These are phyloP conservation scores for Holtermannia corniformis DNA, from an alignment of 768 basidiomycete genomes.

Conservation along the genomic window DNA sequence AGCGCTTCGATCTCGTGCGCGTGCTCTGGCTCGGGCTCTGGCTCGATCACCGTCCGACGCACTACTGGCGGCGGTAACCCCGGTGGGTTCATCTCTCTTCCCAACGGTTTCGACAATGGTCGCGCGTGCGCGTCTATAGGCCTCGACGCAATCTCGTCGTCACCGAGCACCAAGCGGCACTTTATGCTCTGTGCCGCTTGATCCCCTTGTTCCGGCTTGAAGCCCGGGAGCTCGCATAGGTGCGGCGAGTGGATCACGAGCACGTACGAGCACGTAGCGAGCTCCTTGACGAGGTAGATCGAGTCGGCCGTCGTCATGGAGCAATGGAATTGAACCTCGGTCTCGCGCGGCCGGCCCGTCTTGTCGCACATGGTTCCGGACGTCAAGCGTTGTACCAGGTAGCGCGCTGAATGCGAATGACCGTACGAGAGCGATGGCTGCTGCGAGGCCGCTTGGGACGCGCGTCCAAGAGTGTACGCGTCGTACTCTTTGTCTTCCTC, in stretches of 20 bases:
- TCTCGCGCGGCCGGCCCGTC: slow-evolving; percentile 73
- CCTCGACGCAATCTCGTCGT: slow-evolving; percentile 14
- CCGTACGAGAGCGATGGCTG: slow-evolving; percentile 49
- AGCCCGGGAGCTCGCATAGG: slow-evolving; percentile 84
- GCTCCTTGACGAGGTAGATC: slow-evolving; percentile 84
- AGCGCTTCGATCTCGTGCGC: not conserved
- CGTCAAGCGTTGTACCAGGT: slow-evolving; percentile 62
- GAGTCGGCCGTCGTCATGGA: slow-evolving; percentile 87
- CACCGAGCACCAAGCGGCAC: slow-evolving; percentile 30
- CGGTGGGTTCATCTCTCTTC: not conserved
- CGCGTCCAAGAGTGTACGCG: slow-evolving; percentile 37
- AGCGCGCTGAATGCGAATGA: slow-evolving; percentile 51
- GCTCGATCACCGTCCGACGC: no score
- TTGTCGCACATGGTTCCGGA: slow-evolving; percentile 83
- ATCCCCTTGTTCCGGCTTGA: slow-evolving; percentile 46
- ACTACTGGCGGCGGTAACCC: not conserved
- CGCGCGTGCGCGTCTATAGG: no score
- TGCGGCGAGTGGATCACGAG: slow-evolving; percentile 91
- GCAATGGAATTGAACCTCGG: slow-evolving; percentile 98
- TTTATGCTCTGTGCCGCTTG: slow-evolving; percentile 18
- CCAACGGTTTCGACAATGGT: not conserved
- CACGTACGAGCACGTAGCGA: slow-evolving; percentile 87
- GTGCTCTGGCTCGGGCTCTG: not conserved
- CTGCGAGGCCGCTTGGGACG: slow-evolving; percentile 23
- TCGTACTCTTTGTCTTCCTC: slow-evolving; percentile 67